phyloP scores from a whole-genome alignment of 2,329 filamentous ascomycete genomes.

The Penicillium hesseltinei region DNA sequence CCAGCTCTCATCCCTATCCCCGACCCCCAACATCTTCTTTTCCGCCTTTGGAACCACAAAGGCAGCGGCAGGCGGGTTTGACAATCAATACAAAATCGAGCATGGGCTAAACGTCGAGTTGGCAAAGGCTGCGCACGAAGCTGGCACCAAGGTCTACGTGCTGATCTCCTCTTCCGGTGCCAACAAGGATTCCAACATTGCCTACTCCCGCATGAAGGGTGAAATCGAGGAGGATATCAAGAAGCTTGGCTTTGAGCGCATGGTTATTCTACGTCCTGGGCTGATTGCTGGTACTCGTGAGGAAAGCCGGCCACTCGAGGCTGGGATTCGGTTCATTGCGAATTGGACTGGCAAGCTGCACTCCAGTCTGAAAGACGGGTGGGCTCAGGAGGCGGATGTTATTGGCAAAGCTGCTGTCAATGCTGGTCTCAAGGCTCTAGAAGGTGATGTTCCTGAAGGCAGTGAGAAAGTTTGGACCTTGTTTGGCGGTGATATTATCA shows the following conservation, averaged over 20 bases:
- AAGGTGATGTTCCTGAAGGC: conserved; percentile 39
- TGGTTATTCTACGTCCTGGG: conserved; percentile 71
- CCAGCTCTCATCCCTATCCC: conserved; percentile 55
- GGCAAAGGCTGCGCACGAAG: conserved; percentile 69
- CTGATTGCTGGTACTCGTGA: conserved; percentile 71
- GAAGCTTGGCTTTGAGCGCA: conserved; percentile 71
- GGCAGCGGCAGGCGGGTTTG: conserved; percentile 69
- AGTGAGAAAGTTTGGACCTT: conserved; percentile 44
- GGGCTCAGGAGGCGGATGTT: conserved; percentile 71
- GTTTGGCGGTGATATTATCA: conserved; percentile 39
- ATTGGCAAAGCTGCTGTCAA: conserved; percentile 54
- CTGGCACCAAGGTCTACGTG: conserved; percentile 72
- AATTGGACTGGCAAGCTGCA: conserved; percentile 55
- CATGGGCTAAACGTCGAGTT: conserved; percentile 80
- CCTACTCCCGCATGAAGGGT: conserved; percentile 73
- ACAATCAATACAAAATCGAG: conserved; percentile 82
- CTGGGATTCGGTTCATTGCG: conserved; percentile 56
- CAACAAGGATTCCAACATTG: conserved; percentile 53
- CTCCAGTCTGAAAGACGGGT: conserved; percentile 58
- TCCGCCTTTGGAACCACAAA: conserved; percentile 79
- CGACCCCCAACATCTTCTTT: conserved; percentile 65
- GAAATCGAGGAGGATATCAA: conserved; percentile 79
- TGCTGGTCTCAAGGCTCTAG: conserved; percentile 40
- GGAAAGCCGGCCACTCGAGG: conserved; percentile 59
- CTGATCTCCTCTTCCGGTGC: conserved; percentile 63